phyloP scores from a whole-genome alignment of 306 rosid genomes.

The Mimosa pudica region DNA sequence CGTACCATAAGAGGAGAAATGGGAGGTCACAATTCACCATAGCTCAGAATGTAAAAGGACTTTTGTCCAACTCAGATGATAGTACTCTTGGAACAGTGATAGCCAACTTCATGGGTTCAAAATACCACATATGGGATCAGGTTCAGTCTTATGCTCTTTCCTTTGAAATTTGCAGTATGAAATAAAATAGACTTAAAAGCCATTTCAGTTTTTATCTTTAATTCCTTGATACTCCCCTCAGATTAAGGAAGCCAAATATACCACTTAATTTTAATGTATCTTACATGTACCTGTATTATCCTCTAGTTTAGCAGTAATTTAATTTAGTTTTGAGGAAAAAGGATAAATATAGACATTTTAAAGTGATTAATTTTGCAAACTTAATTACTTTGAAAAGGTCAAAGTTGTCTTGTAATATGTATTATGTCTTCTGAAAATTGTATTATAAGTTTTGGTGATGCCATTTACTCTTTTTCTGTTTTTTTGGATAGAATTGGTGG shows the following conservation, averaged over 20 bases:
- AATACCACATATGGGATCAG: conserved; percentile 12
- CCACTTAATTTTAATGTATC: no score
- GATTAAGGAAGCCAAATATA: no score
- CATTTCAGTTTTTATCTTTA: background rate
- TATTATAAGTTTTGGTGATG: background rate
- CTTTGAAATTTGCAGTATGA: background rate
- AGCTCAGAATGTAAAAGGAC: conserved; percentile 9
- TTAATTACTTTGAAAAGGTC: no score
- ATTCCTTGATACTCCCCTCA: background rate
- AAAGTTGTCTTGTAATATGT: no score
- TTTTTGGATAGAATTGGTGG: no score
- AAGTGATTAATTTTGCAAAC: no score
- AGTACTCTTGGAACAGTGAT: background rate
- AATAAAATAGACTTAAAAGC: background rate
- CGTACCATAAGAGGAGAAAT: background rate
- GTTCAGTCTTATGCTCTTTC: background rate
- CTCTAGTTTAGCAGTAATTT: no score
- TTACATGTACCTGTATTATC: no score
- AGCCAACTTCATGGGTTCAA: conserved; percentile 12
- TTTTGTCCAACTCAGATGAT: background rate
- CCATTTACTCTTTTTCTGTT: background rate
- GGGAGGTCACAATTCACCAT: conserved; percentile 6
- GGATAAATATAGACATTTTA: no score
- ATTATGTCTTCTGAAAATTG: background rate
- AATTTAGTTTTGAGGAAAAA: no score